phyloP scores from a whole-genome alignment of 2,329 filamentous ascomycete genomes.

The Daldinia sp. region DNA sequence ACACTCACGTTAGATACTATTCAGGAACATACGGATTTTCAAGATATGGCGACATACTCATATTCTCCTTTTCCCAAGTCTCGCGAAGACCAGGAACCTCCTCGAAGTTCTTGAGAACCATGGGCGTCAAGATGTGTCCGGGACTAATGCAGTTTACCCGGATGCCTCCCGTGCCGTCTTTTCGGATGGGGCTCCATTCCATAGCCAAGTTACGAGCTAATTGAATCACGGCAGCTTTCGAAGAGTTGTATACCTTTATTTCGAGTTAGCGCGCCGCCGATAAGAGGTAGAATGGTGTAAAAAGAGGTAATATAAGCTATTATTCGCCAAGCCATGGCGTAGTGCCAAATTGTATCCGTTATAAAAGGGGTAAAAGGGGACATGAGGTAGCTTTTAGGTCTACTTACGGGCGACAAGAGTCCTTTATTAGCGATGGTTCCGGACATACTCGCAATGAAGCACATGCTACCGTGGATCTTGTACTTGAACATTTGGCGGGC shows the following conservation, averaged over 20 bases:
- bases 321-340: too few species aligned
- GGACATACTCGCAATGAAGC: conserved; percentile 65
- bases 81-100: conserved; percentile 67
- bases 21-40: not conserved
- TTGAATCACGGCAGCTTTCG: conserved; percentile 71
- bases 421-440: conserved; percentile 63
- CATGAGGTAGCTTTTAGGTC: not conserved
- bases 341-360: too few species aligned
- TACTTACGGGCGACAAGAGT: conserved; percentile 63
- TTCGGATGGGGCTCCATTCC: conserved; percentile 63
- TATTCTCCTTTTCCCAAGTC: conserved; percentile 77
- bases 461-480: conserved; percentile 62
- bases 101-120: conserved; percentile 76
- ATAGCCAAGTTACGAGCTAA: conserved; percentile 68
- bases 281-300: not conserved
- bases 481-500: conserved; percentile 68
- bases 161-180: conserved; percentile 61
- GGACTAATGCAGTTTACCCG: conserved; percentile 75
- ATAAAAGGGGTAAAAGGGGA: not conserved
- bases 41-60: conserved; percentile 53
- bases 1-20: not conserved
- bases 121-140: conserved; percentile 73
- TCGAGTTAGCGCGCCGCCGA: conserved; percentile 1
- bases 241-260: conserved; percentile 65
- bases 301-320: not conserved